Percentiles rank a stretch among this genome's conserved stretches.
Evolutionary conservation across 2,329 filamentous ascomycete species (phyloP).

Genomic region (Diaporthe vexans): DNA sequence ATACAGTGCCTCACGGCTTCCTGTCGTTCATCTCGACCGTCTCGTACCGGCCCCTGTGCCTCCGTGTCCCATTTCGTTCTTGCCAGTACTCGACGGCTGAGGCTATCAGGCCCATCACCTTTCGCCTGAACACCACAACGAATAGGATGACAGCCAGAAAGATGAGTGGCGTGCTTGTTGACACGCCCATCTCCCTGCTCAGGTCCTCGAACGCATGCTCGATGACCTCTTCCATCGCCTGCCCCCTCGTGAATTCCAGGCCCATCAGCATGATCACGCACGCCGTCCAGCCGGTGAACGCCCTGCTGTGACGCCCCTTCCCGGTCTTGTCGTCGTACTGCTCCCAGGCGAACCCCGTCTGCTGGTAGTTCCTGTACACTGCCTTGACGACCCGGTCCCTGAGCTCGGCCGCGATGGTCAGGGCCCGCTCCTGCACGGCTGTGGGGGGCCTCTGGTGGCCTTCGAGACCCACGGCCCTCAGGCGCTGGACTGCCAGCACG

Average conservation of each 20-base stretch:
- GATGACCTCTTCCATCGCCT: conserved; percentile 18
- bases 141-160: conserved; percentile 11
- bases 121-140: conserved; percentile 26
- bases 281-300: conserved; percentile 82
- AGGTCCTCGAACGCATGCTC: conserved; percentile 18
- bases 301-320: conserved; percentile 75
- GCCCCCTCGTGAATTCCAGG: conserved; percentile 29
- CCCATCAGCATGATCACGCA: conserved; percentile 79
- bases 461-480: conserved; percentile 55
- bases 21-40: conserved; percentile 21
- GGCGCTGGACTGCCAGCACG: conserved; percentile 68
- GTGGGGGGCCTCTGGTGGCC: conserved; percentile 3
- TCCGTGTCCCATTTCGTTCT: neutral
- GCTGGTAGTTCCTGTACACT: conserved; percentile 66
- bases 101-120: conserved; percentile 28
- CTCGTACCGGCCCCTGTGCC: conserved; percentile 14
- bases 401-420: conserved; percentile 43
- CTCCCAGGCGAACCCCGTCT: conserved; percentile 80
- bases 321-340: conserved; percentile 79
- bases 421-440: conserved; percentile 32
- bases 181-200: conserved; percentile 6
- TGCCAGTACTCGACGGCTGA: conserved; percentile 22
- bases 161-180: conserved; percentile 16
- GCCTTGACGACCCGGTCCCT: conserved; percentile 40
- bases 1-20: conserved; percentile 13